Base-by-base conservation (phyloP, 176 grass and related monocot genomes). In the Oryza punctata region DNA sequence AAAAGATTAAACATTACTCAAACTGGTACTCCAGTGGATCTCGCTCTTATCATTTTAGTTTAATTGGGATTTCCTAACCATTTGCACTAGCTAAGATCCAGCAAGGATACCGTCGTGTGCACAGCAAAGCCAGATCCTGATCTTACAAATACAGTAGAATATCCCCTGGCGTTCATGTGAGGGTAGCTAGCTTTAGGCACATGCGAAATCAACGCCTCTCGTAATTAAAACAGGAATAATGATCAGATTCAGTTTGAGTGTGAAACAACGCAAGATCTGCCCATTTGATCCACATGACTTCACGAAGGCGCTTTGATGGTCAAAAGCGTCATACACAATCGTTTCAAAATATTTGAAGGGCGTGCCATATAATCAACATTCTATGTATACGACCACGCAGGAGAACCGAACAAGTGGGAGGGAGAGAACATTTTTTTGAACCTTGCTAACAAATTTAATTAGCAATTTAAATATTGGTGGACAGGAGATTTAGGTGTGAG, bases 151-250 rank as follows among this genome's bases (percentile, higher is more conserved):
- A 38, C 37, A 38, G 37, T 41, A 61, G 57, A 78, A 86, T 71
- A 50, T 50, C 29, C 13, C 23, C 68, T 41, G 67, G 4, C 49
- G 63, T 4, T 80, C 77, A 86, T 86, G 84, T 80, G 84, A 77
- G 68, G 18, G 21, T 11, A 61, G 54, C 15, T 67, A 10, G 21
- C 16, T 68, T 33, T 15, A 1, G 11, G 33, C 84, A 86, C 84
- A 79, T 79, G 76, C 76, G 43, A 43, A 40, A 40, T 29, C 40
- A 66, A 46, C 44, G 19, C 28, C 45, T 7, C 2, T 6, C 37
- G 23, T 1, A 19, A 24, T 61, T 23, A 27, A 14, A n/a, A 21
- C 18, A 19, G 4, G 30, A n/a, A 37, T 11, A 30, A 12, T 38
- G 0, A 15, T 21, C 63, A 27, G 63, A 67, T 32, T 65, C 4